Conservation (phyloP, 2,329 filamentous ascomycete genomes). For the Diaporthe destruens region DNA sequence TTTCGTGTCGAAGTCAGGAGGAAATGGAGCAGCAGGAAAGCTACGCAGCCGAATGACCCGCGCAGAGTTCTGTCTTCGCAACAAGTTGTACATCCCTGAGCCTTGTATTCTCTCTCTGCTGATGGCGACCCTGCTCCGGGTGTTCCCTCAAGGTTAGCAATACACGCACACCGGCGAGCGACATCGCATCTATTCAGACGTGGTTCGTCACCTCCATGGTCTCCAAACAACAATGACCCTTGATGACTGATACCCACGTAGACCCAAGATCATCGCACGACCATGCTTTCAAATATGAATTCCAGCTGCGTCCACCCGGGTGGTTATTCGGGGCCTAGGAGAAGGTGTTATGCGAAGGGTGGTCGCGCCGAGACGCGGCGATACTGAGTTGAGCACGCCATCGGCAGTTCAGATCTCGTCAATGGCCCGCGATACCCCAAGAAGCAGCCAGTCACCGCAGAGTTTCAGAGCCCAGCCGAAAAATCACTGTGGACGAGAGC, state of each 20-base stretch:
- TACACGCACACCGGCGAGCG: constrained; percentile 4
- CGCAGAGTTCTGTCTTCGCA: neutral
- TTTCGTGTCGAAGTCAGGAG: neutral
- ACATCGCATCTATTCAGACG: constrained; percentile 6
- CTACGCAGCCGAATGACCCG: neutral
- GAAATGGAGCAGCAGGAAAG: neutral
- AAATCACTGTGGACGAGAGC: constrained; percentile 1
- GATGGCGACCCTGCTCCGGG: neutral
- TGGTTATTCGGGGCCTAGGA: neutral
- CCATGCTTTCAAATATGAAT: neutral
- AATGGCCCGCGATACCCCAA: constrained; percentile 31
- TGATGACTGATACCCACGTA: neutral
- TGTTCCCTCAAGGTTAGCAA: neutral
- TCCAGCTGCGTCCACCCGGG: neutral
- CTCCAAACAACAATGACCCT: constrained; percentile 7
- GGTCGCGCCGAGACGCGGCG: constrained; percentile 36
- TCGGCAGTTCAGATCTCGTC: constrained; percentile 42
- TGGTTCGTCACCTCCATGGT: constrained; percentile 1
- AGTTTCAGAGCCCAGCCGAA: constrained; percentile 16
- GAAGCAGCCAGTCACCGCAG: constrained; percentile 6
- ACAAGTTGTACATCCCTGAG: neutral
- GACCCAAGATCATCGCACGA: constrained; percentile 12
- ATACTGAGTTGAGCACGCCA: constrained; percentile 41
- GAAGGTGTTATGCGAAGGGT: neutral
- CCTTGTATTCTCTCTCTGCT: neutral